These are phyloP conservation scores for Craterostigma plantagineum DNA, from an alignment of 257 asterid species.

Conservation along the genomic window DNA sequence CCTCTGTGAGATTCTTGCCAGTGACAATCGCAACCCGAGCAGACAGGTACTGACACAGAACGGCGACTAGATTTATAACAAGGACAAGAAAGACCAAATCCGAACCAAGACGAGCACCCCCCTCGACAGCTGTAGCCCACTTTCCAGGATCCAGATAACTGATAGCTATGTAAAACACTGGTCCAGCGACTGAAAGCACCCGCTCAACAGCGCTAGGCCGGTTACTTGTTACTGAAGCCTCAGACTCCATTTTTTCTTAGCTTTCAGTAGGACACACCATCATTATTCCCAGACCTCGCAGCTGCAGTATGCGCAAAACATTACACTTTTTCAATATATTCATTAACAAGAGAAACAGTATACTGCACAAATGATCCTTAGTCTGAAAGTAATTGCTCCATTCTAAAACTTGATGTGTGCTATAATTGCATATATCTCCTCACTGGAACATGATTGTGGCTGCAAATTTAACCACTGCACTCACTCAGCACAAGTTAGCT, in stretches of 20 bases:
- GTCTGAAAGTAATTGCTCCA: no score
- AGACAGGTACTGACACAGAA: conserved; percentile 77
- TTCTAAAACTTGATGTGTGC: no score
- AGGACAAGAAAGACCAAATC: conserved; percentile 48
- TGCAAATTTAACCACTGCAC: no score
- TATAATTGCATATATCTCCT: no score
- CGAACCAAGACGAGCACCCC: conserved; percentile 75
- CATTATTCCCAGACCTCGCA: no score
- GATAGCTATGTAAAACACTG: conserved; percentile 61
- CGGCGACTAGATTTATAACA: conserved; percentile 44
- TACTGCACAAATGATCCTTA: no score
- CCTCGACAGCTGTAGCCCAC: conserved; percentile 86
- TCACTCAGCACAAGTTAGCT: no score
- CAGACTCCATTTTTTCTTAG: conserved; percentile 31
- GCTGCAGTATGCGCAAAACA: no score
- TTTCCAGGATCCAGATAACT: conserved; percentile 97
- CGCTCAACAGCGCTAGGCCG: conserved; percentile 29
- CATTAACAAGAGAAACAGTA: no score
- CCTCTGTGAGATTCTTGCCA: conserved; percentile 86
- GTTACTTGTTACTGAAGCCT: conserved; percentile 16
- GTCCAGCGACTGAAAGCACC: conserved; percentile 60
- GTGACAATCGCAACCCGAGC: conserved; percentile 74
- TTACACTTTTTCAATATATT: no score
- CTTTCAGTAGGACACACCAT: conserved; percentile 11
- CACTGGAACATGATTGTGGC: no score